These are phyloP conservation scores for Triticum dicoccoides DNA, from an alignment of 176 grass and related monocot genomes.

Conservation along the genomic window DNA sequence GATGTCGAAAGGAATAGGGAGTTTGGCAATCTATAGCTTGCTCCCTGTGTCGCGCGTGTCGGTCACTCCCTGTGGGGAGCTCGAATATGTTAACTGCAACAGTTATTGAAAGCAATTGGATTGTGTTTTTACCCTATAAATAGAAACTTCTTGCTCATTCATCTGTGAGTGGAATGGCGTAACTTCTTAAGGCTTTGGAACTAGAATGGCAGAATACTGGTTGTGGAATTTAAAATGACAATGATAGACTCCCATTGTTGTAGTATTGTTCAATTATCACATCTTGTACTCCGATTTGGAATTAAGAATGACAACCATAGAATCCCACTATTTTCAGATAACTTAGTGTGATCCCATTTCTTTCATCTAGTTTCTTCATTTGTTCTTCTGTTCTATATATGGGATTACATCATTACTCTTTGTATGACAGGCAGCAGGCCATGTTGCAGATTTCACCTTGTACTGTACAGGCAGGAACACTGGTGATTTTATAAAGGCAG, in stretches of 20 bases:
- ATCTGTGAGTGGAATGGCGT: no score
- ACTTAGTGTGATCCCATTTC: background rate
- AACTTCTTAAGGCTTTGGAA: background rate
- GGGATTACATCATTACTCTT: background rate
- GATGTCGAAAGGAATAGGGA: background rate
- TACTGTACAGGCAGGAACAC: background rate
- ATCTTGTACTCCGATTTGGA: background rate
- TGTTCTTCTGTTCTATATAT: background rate
- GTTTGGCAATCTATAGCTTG: background rate
- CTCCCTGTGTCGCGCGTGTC: background rate
- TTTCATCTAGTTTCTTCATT: background rate
- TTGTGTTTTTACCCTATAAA: background rate
- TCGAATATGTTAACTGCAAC: background rate
- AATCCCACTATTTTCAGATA: background rate
- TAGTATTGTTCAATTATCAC: background rate
- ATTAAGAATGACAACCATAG: background rate
- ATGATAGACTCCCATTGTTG: background rate
- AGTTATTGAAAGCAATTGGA: background rate
- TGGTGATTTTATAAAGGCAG: constrained; percentile 23
- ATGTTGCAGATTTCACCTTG: constrained; percentile 15
- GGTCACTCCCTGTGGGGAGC: background rate
- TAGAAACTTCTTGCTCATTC: background rate
- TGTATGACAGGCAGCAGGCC: background rate
- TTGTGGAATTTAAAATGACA: background rate
- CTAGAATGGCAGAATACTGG: background rate